Percentiles rank a stretch among this genome's conserved stretches.
Evolutionary conservation across 176 grass and related monocot species (phyloP).

Genomic region (Otatea glauca): DNA sequence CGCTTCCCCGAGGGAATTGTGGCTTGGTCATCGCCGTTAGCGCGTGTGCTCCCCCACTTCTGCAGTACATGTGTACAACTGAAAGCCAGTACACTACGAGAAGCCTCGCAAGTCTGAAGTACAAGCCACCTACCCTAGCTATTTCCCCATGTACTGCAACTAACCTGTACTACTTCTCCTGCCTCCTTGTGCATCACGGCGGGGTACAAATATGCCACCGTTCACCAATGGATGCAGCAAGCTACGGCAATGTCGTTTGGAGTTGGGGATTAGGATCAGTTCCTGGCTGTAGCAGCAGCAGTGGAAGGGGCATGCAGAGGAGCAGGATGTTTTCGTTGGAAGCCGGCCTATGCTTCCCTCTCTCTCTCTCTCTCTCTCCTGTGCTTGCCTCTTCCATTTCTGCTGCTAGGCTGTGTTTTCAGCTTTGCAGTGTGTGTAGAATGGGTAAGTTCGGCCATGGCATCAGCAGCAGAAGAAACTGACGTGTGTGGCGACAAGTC

Average conservation of each 20-base stretch:
- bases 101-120: slow-evolving; percentile 17
- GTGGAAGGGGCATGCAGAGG: slow-evolving; percentile 99
- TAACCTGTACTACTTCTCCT: slow-evolving; percentile 28
- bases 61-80: slow-evolving; percentile 54
- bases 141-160: slow-evolving; percentile 50
- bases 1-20: not conserved
- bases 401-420: slow-evolving; percentile 45
- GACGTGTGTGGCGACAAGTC: not conserved
- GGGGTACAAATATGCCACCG: slow-evolving; percentile 45
- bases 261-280: not conserved
- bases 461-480: not conserved
- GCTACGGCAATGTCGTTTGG: slow-evolving; percentile 2
- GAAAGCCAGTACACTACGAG: slow-evolving; percentile 30
- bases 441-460: not conserved
- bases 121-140: not conserved
- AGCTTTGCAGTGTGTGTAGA: not conserved
- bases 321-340: slow-evolving; percentile 39
- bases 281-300: slow-evolving; percentile 55
- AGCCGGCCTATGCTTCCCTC: not conserved
- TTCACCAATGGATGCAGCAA: not conserved
- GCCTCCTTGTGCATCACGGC: not conserved
- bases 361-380: slow-evolving; percentile 42
- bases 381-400: slow-evolving; percentile 76
- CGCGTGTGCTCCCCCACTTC: not conserved
- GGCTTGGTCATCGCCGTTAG: slow-evolving; percentile 20